Evolutionary conservation across 2,329 filamentous ascomycete genomes (phyloP), one percentile per base, ranked within the genome.

Genomic region (Neoscytalidium dimidiatum): DNA sequence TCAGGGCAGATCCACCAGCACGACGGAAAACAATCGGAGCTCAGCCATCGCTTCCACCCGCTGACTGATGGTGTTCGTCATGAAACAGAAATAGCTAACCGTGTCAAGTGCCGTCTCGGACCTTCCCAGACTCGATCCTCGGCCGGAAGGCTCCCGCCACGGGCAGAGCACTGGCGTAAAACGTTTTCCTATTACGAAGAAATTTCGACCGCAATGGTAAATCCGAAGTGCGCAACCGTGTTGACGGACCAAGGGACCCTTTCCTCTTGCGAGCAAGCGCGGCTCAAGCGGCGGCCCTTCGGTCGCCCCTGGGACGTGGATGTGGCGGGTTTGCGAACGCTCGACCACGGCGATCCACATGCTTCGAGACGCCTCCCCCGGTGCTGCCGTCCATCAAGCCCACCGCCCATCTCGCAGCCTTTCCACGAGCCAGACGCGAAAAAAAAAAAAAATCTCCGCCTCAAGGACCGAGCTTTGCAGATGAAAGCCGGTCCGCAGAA

Each of bases 261-360:
- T 41, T 56, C 52, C 52, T 14, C 3, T 41, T 58, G 35, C 31
- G 17, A 19, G 19, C 14, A 41, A 44, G 53, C 53, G 35, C 35
- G 23, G 53, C 23, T 58, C 53, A 14, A 17, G 3, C 8, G 8
- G 26, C 26, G 53, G 53, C 26, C 53, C 29, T 11, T 35, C 23
- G 23, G 23, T 5, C 52, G 52, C 53, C 53, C 53, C 53, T 58
- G 8, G 53, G 53, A 6, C 35, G 26, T 58, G 53, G 53, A 41
- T 58, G 53, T 38, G 35, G 53, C 53, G 53, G 35, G 52, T 41
- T 35, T 58, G 38, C 21, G 33, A 26, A 44, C 38, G 29, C 35
- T 29, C 35, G 35, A 5, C 53, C 3, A 17, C 53, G 53, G 35
- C 53, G 53, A 58, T 58, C 35, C 26, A 13, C 53, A 29, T 58